phyloP scores from a whole-genome alignment of 805 yeast genomes.

The Yueomyces sinensis region DNA sequence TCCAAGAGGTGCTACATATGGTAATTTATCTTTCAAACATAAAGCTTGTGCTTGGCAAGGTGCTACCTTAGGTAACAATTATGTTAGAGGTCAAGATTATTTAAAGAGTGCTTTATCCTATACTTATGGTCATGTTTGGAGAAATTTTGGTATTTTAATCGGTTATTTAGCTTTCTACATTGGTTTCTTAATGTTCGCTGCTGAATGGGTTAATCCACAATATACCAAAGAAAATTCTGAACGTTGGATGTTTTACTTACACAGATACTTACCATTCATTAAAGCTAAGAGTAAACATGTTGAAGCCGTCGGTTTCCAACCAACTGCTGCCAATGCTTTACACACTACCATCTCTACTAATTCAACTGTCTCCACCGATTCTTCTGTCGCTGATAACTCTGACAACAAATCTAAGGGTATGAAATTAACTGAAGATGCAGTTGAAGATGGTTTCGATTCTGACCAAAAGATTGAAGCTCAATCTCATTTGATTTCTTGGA shows the following conservation, averaged over 20 bases:
- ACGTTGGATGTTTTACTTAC: slow-evolving; percentile 2
- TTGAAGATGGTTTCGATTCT: background rate
- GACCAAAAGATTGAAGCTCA: slow-evolving; percentile 8
- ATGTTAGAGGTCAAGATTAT: slow-evolving; percentile 47
- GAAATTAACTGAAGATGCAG: background rate
- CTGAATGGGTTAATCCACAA: slow-evolving; percentile 21
- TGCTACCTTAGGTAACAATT: slow-evolving; percentile 37
- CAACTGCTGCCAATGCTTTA: background rate
- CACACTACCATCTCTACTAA: background rate
- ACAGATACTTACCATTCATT: slow-evolving; percentile 1
- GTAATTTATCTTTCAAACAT: slow-evolving; percentile 23
- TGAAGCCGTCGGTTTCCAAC: background rate
- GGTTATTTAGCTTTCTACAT: slow-evolving; percentile 34
- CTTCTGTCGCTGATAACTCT: slow-evolving; percentile 2
- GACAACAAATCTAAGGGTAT: slow-evolving; percentile 3
- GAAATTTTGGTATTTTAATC: slow-evolving; percentile 55
- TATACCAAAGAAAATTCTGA: slow-evolving; percentile 8
- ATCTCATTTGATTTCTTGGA: slow-evolving; percentile 48
- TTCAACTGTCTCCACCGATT: slow-evolving; percentile 5
- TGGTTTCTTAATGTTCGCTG: slow-evolving; percentile 16
- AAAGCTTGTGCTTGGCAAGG: slow-evolving; percentile 50
- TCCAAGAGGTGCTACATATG: slow-evolving; percentile 49
- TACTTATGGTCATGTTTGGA: slow-evolving; percentile 52
- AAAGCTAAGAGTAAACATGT: background rate
- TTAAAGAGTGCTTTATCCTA: slow-evolving; percentile 35